Percentiles rank a stretch among this genome's conserved stretches.
Conservation (phyloP, 1,284 basidiomycete genomes). For the Omphalotus olearius region DNA sequence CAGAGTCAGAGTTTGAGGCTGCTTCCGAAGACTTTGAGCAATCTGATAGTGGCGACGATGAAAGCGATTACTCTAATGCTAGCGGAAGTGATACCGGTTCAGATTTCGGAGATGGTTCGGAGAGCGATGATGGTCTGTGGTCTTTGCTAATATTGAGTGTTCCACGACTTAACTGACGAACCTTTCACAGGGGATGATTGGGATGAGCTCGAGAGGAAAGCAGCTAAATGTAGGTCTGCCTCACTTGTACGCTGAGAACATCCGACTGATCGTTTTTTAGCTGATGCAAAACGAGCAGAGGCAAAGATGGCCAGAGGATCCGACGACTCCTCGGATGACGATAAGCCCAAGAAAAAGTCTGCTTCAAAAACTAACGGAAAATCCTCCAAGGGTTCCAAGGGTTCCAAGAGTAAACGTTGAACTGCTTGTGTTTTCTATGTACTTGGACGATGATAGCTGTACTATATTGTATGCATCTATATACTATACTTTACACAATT, state of each 20-base stretch:
- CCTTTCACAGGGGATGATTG: constrained; percentile 73
- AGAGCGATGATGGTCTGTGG: constrained; percentile 62
- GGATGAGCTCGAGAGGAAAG: constrained; percentile 92
- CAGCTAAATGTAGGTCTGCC: constrained; percentile 64
- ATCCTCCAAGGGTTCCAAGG: constrained; percentile 25
- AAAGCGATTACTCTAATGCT: constrained; percentile 62
- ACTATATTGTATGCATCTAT: constrained; percentile 1
- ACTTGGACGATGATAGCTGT: not conserved
- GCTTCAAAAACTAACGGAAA: constrained; percentile 27
- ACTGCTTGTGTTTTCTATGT: no score
- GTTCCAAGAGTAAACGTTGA: constrained; percentile 19
- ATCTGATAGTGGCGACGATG: constrained; percentile 49
- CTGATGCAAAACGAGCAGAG: constrained; percentile 64
- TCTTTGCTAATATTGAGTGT: not conserved
- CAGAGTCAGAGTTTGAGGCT: constrained; percentile 81
- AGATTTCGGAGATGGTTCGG: constrained; percentile 59
- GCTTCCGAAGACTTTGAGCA: constrained; percentile 52
- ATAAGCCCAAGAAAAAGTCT: constrained; percentile 68
- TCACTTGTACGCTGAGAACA: not conserved
- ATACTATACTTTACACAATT: not conserved
- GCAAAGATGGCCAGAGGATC: constrained; percentile 52
- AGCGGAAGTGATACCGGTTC: constrained; percentile 65
- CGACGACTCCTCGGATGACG: constrained; percentile 53
- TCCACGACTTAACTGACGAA: constrained; percentile 1
- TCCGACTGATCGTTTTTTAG: constrained; percentile 28